Evolutionary conservation across 352 stramenopile species (phyloP), one percentile per base, ranked within the genome.

Genomic region (Globisporangium orthogonon): DNA sequence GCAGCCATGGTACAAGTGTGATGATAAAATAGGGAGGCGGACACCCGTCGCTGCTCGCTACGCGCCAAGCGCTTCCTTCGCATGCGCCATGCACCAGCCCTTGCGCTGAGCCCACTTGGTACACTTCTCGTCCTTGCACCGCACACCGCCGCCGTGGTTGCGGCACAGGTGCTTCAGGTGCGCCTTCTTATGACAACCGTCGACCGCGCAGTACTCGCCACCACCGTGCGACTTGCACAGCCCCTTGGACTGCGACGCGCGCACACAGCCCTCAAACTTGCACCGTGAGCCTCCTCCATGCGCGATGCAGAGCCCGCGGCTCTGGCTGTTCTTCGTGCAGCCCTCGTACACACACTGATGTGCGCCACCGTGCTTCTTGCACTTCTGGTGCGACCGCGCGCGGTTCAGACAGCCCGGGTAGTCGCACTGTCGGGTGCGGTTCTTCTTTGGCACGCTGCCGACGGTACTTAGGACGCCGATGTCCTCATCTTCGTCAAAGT

Each of bases 341-440:
- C 86, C 86, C 63, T 89, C 80, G 47, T 86, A 87, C 18, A 87
- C 80, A 40, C 86, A 95, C 52, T 89, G 86, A 47, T 91, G 82
- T 2, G 83, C 86, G n/a, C 86, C 86, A 29, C 86, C 86, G 61
- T 95, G 86, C 37, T 94, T 95, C 63, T 95, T 95, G 80, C 86
- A 95, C 54, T 91, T 89, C 57, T 93, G 83, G 57, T 95, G 83
- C 31, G 82, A 91, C 44, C 83, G 78, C 37, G 85, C 85, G 35
- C 85, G 77, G 66, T 92, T 93, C 33, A 70, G 60, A 47, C 85
- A 95, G 5, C 83, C 85, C 23, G 81, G 73, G 54, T 76, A 85
- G 43, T 87, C 78, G 59, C 83, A 93, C 58, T 93, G 74, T 4
- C 73, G 73, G 51, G 73, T 85, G 2, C 73, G 69, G 2, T 74